phyloP scores from a whole-genome alignment of 1,284 basidiomycete species.

The Xanthoconium separans region DNA sequence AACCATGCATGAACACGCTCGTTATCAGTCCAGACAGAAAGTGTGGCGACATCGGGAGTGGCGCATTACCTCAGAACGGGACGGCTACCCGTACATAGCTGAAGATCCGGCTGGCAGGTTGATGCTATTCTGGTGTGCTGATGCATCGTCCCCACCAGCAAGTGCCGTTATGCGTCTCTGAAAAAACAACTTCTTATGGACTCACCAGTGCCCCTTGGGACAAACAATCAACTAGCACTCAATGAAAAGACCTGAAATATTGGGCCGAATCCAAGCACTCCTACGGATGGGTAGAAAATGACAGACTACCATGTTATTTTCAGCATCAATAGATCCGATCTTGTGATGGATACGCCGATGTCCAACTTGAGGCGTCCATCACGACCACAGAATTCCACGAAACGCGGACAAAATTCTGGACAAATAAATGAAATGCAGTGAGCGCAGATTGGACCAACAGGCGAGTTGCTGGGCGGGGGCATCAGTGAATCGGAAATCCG shows the following conservation, averaged over 20 bases:
- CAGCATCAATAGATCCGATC: not conserved
- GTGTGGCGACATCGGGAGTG: not conserved
- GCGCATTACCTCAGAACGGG: not conserved
- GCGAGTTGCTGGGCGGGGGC: not conserved
- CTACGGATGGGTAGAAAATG: not conserved
- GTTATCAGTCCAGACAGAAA: not conserved
- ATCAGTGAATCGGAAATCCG: too few relatives aligned
- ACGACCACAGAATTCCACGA: too few relatives aligned
- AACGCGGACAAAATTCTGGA: not conserved
- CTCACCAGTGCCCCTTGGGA: not conserved
- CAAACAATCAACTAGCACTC: not conserved
- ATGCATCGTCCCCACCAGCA: not conserved
- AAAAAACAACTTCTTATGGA: not conserved
- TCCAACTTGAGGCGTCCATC: too few relatives aligned
- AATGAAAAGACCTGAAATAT: not conserved
- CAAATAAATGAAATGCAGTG: not conserved
- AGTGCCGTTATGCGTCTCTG: not conserved
- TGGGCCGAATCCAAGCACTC: not conserved
- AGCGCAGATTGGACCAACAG: not conserved
- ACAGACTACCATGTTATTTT: not conserved
- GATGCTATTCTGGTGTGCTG: not conserved
- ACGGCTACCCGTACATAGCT: not conserved
- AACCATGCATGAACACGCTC: not conserved
- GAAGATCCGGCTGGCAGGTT: not conserved
- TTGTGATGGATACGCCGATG: not conserved